phyloP scores from a whole-genome alignment of 768 basidiomycete genomes.

The Tricholoma furcatifolium region DNA sequence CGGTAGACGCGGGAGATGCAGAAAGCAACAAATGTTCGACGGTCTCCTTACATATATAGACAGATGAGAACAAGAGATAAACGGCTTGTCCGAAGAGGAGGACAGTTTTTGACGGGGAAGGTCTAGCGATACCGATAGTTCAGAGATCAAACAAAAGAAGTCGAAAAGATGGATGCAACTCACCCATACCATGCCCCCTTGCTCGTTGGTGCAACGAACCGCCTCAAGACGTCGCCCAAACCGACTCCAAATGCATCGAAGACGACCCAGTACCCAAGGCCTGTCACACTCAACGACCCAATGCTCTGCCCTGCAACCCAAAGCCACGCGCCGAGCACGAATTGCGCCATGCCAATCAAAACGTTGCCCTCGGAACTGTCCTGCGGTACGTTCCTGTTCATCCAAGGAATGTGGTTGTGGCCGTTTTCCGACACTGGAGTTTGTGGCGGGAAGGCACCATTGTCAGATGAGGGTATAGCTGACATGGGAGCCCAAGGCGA shows the following conservation, averaged over 20 bases:
- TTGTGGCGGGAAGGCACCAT: constrained; percentile 18
- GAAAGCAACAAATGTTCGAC: constrained; percentile 88
- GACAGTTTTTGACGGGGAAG: constrained; percentile 66
- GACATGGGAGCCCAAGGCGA: constrained; percentile 71
- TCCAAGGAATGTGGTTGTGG: constrained; percentile 9
- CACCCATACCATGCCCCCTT: constrained; percentile 25
- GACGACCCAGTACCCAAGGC: constrained; percentile 93
- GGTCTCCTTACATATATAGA: constrained; percentile 97
- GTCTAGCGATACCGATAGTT: constrained; percentile 35
- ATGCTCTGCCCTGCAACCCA: constrained; percentile 91
- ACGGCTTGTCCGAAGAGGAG: constrained; percentile 87
- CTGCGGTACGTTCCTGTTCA: background rate
- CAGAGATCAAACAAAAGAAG: background rate
- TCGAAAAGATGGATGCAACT: constrained; percentile 13
- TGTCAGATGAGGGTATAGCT: constrained; percentile 32
- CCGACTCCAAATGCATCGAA: constrained; percentile 89
- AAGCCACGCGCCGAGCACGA: constrained; percentile 66
- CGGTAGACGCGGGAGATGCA: constrained; percentile 20
- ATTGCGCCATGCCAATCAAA: constrained; percentile 41
- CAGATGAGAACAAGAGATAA: constrained; percentile 90
- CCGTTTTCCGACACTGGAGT: constrained; percentile 12
- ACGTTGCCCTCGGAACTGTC: constrained; percentile 1
- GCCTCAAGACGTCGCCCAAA: constrained; percentile 44
- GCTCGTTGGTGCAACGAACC: constrained; percentile 33
- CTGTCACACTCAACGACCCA: constrained; percentile 85